phyloP scores from a whole-genome alignment of 1,284 basidiomycete genomes.

The Takashimella koratensis region DNA sequence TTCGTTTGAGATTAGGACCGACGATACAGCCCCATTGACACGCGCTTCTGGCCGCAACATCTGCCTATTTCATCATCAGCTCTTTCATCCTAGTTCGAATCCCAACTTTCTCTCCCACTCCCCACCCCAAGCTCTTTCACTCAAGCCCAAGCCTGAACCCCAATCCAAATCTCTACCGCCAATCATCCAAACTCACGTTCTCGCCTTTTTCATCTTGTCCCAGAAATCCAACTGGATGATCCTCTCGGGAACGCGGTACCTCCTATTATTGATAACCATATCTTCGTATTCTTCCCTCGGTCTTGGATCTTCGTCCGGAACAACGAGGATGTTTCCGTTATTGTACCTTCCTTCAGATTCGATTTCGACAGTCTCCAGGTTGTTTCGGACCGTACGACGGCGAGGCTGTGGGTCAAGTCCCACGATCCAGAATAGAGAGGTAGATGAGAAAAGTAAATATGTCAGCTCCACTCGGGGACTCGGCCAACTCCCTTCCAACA shows the following conservation, averaged over 20 bases:
- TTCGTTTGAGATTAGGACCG: not conserved
- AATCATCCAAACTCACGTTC: too few relatives aligned
- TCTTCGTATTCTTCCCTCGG: conserved; percentile 44
- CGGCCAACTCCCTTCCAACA: too few relatives aligned
- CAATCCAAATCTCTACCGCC: too few relatives aligned
- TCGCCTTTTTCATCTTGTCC: conserved; percentile 63
- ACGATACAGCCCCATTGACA: not conserved
- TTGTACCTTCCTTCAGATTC: conserved; percentile 68
- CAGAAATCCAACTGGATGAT: conserved; percentile 93
- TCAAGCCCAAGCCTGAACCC: too few relatives aligned
- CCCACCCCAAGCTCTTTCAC: too few relatives aligned
- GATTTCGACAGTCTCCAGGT: conserved; percentile 64
- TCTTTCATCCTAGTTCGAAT: too few relatives aligned
- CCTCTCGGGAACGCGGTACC: conserved; percentile 90
- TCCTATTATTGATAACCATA: conserved; percentile 57
- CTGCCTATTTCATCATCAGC: not conserved
- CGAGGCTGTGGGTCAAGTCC: conserved; percentile 58
- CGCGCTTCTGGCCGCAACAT: not conserved
- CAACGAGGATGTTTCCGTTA: conserved; percentile 87
- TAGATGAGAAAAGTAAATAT: too few relatives aligned
- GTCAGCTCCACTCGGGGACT: too few relatives aligned
- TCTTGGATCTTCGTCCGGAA: conserved; percentile 59
- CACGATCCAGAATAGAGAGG: too few relatives aligned
- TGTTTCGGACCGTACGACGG: conserved; percentile 68
- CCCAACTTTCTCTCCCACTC: too few relatives aligned